These are phyloP conservation scores for Escovopsis weberi DNA, from an alignment of 2,329 filamentous ascomycete genomes.

Conservation along the genomic window DNA sequence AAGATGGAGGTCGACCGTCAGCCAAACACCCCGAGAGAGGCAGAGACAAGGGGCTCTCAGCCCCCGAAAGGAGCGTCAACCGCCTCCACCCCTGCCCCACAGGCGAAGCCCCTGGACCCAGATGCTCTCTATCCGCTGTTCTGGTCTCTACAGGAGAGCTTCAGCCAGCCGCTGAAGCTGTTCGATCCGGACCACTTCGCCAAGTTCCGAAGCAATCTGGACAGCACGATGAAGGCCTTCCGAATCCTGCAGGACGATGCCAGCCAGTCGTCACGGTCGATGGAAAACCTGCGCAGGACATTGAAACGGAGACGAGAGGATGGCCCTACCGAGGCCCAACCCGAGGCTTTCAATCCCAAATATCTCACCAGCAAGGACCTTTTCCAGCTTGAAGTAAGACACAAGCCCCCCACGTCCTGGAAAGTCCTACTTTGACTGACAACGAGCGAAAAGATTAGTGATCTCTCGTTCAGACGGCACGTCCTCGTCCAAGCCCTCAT, in stretches of 20 bases:
- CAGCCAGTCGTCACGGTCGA: slow-evolving; percentile 32
- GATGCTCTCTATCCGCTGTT: slow-evolving; percentile 78
- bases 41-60: slow-evolving; percentile 8
- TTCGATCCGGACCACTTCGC: slow-evolving; percentile 59
- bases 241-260: slow-evolving; percentile 34
- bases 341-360: slow-evolving; percentile 69
- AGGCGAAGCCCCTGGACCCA: slow-evolving; percentile 43
- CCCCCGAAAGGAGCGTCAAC: slow-evolving; percentile 27
- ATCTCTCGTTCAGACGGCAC: slow-evolving; percentile 85
- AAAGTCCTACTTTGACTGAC: not conserved
- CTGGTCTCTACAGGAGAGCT: slow-evolving; percentile 84
- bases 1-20: slow-evolving; percentile 53
- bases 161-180: slow-evolving; percentile 75
- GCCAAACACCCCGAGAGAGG: slow-evolving; percentile 18
- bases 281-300: slow-evolving; percentile 28
- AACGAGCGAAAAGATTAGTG: slow-evolving; percentile 55
- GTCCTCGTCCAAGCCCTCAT: slow-evolving; percentile 93
- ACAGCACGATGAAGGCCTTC: slow-evolving; percentile 46
- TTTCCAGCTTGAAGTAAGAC: slow-evolving; percentile 75
- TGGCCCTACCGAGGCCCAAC: slow-evolving; percentile 36
- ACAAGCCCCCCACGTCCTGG: not conserved
- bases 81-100: slow-evolving; percentile 14
- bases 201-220: slow-evolving; percentile 68
- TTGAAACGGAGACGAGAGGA: slow-evolving; percentile 54
- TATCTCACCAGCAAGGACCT: slow-evolving; percentile 95